A percentile compares a stretch with the other conserved stretches of the same genome.
These are phyloP conservation scores for Zygosaccharomyces pseudorouxii DNA, from an alignment of 805 yeast species.

Conservation along the genomic window DNA sequence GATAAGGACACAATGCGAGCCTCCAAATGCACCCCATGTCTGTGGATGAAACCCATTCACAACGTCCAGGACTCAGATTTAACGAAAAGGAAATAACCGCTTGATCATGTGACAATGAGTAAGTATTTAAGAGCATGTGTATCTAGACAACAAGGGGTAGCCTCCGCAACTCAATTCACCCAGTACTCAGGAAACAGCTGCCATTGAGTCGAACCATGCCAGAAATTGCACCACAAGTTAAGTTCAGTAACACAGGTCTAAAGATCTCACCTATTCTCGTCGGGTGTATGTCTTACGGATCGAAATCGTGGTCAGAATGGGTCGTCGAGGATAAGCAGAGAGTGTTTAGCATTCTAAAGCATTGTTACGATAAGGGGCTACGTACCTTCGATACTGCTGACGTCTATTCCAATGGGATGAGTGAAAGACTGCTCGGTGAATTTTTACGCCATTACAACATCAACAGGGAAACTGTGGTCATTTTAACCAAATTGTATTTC, in stretches of 20 bases:
- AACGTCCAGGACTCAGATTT: too few species aligned
- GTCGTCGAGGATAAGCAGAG: conserved; percentile 45
- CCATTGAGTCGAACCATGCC: neutral
- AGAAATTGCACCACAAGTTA: conserved; percentile 14
- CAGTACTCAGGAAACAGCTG: too few species aligned
- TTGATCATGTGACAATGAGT: too few species aligned
- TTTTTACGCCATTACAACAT: conserved; percentile 49
- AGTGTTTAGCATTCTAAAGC: conserved; percentile 42
- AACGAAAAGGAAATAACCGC: too few species aligned
- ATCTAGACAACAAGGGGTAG: too few species aligned
- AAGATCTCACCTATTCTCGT: conserved; percentile 46
- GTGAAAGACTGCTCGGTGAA: conserved; percentile 50
- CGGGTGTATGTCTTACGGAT: conserved; percentile 54
- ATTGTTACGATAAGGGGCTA: conserved; percentile 44
- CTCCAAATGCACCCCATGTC: too few species aligned
- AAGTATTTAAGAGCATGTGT: too few species aligned
- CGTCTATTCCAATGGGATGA: conserved; percentile 43
- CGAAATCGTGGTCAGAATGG: conserved; percentile 42
- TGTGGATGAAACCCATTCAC: too few species aligned
- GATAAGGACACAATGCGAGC: too few species aligned
- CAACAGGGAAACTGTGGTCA: conserved; percentile 52
- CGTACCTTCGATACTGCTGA: conserved; percentile 52
- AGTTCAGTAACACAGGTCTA: conserved; percentile 45
- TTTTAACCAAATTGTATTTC: conserved; percentile 43
- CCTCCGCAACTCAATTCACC: too few species aligned